A percentile compares a stretch with the other conserved stretches of the same genome.
These are phyloP conservation scores for Chaetomium globosum DNA, from an alignment of 2,329 filamentous ascomycete genomes.

Conservation along the genomic window DNA sequence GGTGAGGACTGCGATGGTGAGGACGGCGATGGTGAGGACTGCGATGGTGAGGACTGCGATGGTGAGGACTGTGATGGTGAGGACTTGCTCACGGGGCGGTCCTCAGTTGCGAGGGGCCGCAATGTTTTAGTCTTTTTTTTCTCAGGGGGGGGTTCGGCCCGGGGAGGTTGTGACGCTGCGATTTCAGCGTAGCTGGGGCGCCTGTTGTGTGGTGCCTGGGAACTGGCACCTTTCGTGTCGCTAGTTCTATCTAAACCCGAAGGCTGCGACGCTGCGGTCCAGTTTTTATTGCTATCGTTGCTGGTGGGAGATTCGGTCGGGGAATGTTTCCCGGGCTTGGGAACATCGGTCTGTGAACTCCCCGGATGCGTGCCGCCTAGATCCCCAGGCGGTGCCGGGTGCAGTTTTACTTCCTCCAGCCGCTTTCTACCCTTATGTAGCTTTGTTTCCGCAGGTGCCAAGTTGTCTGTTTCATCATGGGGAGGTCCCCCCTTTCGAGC, in stretches of 20 bases:
- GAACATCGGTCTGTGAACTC: background rate
- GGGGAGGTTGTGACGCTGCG: background rate
- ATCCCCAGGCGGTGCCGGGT: background rate
- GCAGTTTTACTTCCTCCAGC: constrained; percentile 1
- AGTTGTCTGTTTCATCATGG: background rate
- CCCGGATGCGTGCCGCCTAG: background rate
- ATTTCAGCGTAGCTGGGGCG: constrained; percentile 22
- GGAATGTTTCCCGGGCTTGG: background rate
- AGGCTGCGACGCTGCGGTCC: background rate
- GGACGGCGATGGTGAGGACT: too few species aligned
- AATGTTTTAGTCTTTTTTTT: background rate
- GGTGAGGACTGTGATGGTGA: too few species aligned
- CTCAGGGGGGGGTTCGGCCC: background rate
- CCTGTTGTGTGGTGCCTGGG: background rate
- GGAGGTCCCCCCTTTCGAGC: background rate
- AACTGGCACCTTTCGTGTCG: background rate
- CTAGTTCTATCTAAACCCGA: background rate
- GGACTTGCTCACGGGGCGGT: too few species aligned
- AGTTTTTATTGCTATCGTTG: background rate
- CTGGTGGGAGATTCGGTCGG: background rate
- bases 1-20: too few species aligned
- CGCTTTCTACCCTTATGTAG: constrained; percentile 3
- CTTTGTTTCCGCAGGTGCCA: background rate
- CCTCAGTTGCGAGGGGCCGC: too few species aligned
- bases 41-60: too few species aligned